Evolutionary conservation across 2,329 filamentous ascomycete genomes (phyloP).

Genomic region (Neophaeococcomyces mojaviensis): DNA sequence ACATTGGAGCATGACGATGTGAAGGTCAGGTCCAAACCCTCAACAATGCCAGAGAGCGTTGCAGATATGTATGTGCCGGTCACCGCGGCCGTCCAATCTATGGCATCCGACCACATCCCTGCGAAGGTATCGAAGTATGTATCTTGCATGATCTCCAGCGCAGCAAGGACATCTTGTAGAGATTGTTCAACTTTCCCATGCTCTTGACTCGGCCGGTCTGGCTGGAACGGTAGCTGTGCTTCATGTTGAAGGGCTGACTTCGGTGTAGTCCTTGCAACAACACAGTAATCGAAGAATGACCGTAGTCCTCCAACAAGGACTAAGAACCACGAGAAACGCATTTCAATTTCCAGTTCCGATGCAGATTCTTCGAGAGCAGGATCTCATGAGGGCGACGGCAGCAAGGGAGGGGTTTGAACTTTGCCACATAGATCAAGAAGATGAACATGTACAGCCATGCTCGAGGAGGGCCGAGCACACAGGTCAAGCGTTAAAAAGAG

Average conservation of each 20-base stretch:
- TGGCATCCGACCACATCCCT: constrained; percentile 75
- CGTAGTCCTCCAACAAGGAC: not conserved
- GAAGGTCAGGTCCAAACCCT: constrained; percentile 36
- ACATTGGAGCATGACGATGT: constrained; percentile 28
- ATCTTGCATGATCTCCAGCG: constrained; percentile 68
- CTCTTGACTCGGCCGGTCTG: not conserved
- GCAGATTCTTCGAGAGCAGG: too few relatives aligned
- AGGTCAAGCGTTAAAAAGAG: too few relatives aligned
- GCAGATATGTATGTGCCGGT: constrained; percentile 71
- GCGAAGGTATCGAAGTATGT: constrained; percentile 69
- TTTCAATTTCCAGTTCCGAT: not conserved
- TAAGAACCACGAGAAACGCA: not conserved
- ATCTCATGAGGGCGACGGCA: too few relatives aligned
- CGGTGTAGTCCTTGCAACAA: not conserved
- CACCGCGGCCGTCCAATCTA: constrained; percentile 91
- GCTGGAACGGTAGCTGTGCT: not conserved
- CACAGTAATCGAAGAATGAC: not conserved
- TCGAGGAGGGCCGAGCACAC: too few relatives aligned
- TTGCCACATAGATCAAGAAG: too few relatives aligned
- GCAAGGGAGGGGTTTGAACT: too few relatives aligned
- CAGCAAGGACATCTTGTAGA: constrained; percentile 45
- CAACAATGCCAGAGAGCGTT: constrained; percentile 62
- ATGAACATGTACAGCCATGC: too few relatives aligned
- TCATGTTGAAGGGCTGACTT: not conserved
- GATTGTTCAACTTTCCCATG: not conserved